Evolutionary conservation across 225 moss, liverwort and hornwort species (phyloP), one percentile per base, ranked within the genome.

Genomic region (Pseudisothecium myosuroides): DNA sequence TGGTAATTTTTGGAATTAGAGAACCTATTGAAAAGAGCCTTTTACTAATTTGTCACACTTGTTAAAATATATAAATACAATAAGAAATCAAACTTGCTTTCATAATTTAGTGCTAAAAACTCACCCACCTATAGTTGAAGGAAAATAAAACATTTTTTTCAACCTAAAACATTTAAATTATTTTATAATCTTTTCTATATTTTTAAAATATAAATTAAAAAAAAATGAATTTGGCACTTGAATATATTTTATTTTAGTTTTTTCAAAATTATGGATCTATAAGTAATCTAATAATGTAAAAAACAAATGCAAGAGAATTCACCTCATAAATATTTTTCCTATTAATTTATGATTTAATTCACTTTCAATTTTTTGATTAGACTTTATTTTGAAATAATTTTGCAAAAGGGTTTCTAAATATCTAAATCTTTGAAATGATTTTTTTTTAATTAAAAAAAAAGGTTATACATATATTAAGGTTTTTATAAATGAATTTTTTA

Each of bases 21-120:
- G 0, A 34, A 65, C 65, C 10, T 17, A 65, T 0, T 31, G 0
- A 65, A 65, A 0, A 1, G 4, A 43, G 2, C 27, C 27, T 3
- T 72, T 15, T 43, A 41, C 1, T 24, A 3, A 3, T 41, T 2
- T 15, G 0, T 41, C 5, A 71, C 3, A 27, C 5, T 43, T 72
- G 5, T 7, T 8, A 43, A 43, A 41, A 43, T 16, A 26, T 8
- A 26, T 39, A 72, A 68, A 27, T 72, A 15, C 0, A 43, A 0
- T 9, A 43, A 27, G 2, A 41, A 41, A 41, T 72, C 15, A 43
- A 72, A 41, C 8, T 41, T 71, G 8, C 15, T 41, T 71, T 7
- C 5, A 43, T 71, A 23, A 8, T 71, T 41, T 27, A 26, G 5
- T 71, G 1, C 15, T 14, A 8, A 26, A 5, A 43, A 41, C 3